Conservation (phyloP, 495 filamentous ascomycete species). For the Xylaria grammica region DNA sequence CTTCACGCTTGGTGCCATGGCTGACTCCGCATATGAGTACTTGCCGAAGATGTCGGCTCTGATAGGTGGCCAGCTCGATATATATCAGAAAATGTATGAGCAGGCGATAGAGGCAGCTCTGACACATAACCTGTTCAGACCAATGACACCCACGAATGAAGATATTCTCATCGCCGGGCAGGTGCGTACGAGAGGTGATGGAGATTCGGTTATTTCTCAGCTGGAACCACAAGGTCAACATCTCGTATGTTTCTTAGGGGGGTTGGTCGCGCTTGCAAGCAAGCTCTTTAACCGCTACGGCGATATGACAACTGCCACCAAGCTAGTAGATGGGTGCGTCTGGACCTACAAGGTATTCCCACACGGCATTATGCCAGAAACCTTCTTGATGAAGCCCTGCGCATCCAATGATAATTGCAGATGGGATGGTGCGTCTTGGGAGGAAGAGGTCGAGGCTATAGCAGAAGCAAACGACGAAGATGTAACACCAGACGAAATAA, state of each 20-base stretch:
- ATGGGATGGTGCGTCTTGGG: constrained; percentile 29
- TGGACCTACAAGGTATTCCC: constrained; percentile 75
- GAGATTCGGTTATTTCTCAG: constrained; percentile 5
- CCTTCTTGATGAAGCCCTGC: constrained; percentile 63
- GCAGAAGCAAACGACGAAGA: not conserved
- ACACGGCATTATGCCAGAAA: constrained; percentile 79
- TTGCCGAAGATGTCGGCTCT: constrained; percentile 66
- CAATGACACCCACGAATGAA: constrained; percentile 56
- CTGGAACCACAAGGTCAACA: constrained; percentile 32
- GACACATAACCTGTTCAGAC: constrained; percentile 67
- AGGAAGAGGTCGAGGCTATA: constrained; percentile 19
- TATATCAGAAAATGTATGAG: constrained; percentile 74
- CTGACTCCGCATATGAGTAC: constrained; percentile 86
- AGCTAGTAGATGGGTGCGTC: constrained; percentile 77
- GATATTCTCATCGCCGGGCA: constrained; percentile 67
- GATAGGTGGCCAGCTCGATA: constrained; percentile 68
- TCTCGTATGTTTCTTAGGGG: constrained; percentile 70
- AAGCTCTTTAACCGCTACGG: constrained; percentile 66
- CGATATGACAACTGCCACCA: constrained; percentile 70
- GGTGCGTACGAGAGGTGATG: constrained; percentile 29
- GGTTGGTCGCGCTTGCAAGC: constrained; percentile 77
- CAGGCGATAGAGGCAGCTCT: constrained; percentile 64
- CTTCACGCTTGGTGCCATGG: constrained; percentile 73
- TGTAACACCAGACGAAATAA: constrained; percentile 32
- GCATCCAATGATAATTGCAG: constrained; percentile 27